Conservation (phyloP, 2,329 filamentous ascomycete genomes). For the Fusarium beomiforme region DNA sequence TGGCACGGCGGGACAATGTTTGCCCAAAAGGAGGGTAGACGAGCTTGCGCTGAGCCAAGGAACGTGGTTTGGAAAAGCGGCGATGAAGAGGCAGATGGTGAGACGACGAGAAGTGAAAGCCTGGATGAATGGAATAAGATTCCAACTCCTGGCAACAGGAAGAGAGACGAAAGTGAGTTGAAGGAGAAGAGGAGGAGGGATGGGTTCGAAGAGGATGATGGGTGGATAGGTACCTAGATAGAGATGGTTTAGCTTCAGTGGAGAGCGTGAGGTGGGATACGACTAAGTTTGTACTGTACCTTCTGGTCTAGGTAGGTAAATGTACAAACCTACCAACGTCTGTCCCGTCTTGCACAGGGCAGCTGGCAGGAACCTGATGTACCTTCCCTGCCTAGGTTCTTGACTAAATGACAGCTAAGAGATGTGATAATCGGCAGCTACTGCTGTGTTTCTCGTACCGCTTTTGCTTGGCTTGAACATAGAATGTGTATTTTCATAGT, state of each 20-base stretch:
- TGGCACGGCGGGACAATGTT: slow-evolving; percentile 48
- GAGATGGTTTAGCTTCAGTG: slow-evolving; percentile 41
- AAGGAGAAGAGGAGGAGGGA: slow-evolving; percentile 38
- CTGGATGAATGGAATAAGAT: slow-evolving; percentile 54
- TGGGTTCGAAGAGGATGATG: slow-evolving; percentile 35
- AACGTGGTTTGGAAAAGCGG: slow-evolving; percentile 50
- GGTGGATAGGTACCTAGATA: slow-evolving; percentile 28
- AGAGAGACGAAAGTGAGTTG: slow-evolving; percentile 42
- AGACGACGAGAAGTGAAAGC: slow-evolving; percentile 54
- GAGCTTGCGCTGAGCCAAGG: slow-evolving; percentile 51
- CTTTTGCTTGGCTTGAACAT: neutral
- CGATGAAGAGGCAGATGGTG: slow-evolving; percentile 50
- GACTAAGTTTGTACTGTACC: slow-evolving; percentile 33
- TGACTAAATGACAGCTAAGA: neutral
- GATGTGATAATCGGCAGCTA: neutral
- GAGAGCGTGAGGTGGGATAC: slow-evolving; percentile 33
- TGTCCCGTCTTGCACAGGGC: slow-evolving; percentile 11
- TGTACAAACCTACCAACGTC: too few relatives aligned
- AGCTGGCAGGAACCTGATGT: slow-evolving; percentile 16
- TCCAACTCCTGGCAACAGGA: slow-evolving; percentile 48
- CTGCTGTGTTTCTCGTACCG: neutral
- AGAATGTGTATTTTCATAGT: neutral
- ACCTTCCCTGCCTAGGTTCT: slow-evolving; percentile 15
- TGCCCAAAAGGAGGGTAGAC: slow-evolving; percentile 52
- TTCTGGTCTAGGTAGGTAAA: slow-evolving; percentile 33